Conservation (phyloP, 768 basidiomycete species). For the Tephrocybe sp. region DNA sequence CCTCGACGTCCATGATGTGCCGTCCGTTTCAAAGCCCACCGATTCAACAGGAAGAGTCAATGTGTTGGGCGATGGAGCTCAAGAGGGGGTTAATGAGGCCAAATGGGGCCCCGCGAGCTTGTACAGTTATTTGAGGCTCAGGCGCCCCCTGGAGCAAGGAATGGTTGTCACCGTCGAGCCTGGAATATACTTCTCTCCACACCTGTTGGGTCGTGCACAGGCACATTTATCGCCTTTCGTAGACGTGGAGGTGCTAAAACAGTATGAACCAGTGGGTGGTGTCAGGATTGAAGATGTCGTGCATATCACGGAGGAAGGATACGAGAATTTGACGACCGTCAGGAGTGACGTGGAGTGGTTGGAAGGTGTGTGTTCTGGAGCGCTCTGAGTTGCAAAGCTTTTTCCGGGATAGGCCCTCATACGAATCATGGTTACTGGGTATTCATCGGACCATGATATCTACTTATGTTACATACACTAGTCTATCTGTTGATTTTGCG, state of each 20-base stretch:
- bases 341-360: slow-evolving; percentile 80
- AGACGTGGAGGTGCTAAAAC: slow-evolving; percentile 62
- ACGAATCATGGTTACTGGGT: no score
- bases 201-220: slow-evolving; percentile 65
- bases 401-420: no score
- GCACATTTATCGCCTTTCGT: slow-evolving; percentile 64
- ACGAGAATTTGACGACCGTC: slow-evolving; percentile 84
- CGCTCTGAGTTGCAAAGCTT: slow-evolving; percentile 24
- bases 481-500: no score
- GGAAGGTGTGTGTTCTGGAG: slow-evolving; percentile 78
- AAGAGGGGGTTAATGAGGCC: not conserved
- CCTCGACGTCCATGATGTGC: slow-evolving; percentile 92
- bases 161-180: slow-evolving; percentile 97
- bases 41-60: slow-evolving; percentile 42
- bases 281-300: slow-evolving; percentile 94
- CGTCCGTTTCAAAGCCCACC: slow-evolving; percentile 73
- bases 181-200: slow-evolving; percentile 82
- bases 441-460: no score
- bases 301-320: slow-evolving; percentile 67
- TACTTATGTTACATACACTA: no score
- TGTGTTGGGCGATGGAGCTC: slow-evolving; percentile 5
- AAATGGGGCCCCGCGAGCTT: slow-evolving; percentile 56
- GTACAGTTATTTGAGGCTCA: slow-evolving; percentile 77
- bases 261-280: slow-evolving; percentile 83
- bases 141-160: slow-evolving; percentile 65